These are phyloP conservation scores for Penstemon newberryi DNA, from an alignment of 257 asterid species.

Conservation along the genomic window DNA sequence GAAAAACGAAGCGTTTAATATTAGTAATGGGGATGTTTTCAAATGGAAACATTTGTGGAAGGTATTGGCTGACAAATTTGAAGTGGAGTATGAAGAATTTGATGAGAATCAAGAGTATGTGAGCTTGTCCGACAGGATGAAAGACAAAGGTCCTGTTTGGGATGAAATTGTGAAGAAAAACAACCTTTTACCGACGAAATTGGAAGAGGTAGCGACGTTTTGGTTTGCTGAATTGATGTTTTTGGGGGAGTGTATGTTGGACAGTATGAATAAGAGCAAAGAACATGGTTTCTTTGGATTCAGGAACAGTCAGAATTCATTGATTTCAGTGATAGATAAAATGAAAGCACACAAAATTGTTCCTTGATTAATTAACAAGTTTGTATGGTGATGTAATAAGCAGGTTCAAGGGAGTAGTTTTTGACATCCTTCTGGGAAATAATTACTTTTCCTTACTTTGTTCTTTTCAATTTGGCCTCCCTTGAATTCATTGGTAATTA, in stretches of 20 bases:
- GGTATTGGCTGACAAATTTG: constrained; percentile 34
- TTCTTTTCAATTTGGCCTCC: too few relatives aligned
- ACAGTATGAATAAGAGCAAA: constrained; percentile 43
- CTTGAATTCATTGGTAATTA: too few relatives aligned
- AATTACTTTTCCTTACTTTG: background rate
- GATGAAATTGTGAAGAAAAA: constrained; percentile 40
- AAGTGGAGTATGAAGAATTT: constrained; percentile 26
- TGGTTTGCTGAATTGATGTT: constrained; percentile 43
- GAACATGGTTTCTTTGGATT: constrained; percentile 43
- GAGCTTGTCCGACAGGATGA: constrained; percentile 41
- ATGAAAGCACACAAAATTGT: constrained; percentile 41
- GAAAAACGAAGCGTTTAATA: constrained; percentile 39
- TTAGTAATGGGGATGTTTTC: constrained; percentile 42
- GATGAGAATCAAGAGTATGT: constrained; percentile 32
- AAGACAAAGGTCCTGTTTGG: constrained; percentile 36
- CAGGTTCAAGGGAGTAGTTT: background rate
- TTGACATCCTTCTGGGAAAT: background rate
- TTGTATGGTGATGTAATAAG: constrained; percentile 2
- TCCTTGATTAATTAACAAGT: constrained; percentile 24
- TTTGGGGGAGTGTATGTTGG: constrained; percentile 35
- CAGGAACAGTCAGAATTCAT: constrained; percentile 34
- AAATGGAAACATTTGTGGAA: constrained; percentile 46
- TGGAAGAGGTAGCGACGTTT: constrained; percentile 39
- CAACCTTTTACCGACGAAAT: constrained; percentile 20
- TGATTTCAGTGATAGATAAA: constrained; percentile 34